Evolutionary conservation across 495 filamentous ascomycete genomes (phyloP), one percentile per base, ranked within the genome.

Genomic region (Aspergillus haitiensis): DNA sequence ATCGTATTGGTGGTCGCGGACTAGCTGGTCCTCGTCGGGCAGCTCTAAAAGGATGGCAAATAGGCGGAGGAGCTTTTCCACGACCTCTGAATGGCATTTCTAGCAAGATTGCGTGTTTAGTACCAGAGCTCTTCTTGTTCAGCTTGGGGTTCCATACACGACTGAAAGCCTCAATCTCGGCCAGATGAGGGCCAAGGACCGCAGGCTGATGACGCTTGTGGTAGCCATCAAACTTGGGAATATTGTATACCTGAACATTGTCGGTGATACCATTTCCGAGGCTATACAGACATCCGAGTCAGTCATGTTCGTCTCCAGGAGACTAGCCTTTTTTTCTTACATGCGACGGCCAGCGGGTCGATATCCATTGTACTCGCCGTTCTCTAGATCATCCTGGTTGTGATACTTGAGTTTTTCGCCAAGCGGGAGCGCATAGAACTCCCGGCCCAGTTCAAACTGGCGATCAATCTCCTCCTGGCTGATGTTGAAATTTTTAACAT

Each of bases 331-430:
- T 5, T 3, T 0, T 9, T 34, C 72, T 67, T 67, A 78, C 76
- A 77, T 64, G 57, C 75, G 70, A 50, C 75, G 73, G 6, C 78
- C 78, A 18, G 77, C 72, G 4, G 78, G 80, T 49, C 75, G 65
- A 51, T 81, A 75, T 55, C 60, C 77, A 58, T 79, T 78, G 58
- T 80, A 74, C 49, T 71, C 70, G n/a, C 73, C 73, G 0, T 57
- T 50, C 6, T 56, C 70, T 3, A 75, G 68, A 47, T 75, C 71
- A 40, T 58, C 40, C 11, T 61, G 42, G 50, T 61, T 72, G 56
- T 74, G 71, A 59, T 81, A 84, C 64, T 79, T 75, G 34, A 77
- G 71, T 56, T 85, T 85, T 65, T 84, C 82, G 32, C 84, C 80
- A 11, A 78, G 65, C 0, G 82, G 81, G 0, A 88, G 75, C 6